A percentile compares a stretch with the other conserved stretches of the same genome.
These are phyloP conservation scores for Fraxinus cuspidata DNA, from an alignment of 257 asterid genomes.

Conservation along the genomic window DNA sequence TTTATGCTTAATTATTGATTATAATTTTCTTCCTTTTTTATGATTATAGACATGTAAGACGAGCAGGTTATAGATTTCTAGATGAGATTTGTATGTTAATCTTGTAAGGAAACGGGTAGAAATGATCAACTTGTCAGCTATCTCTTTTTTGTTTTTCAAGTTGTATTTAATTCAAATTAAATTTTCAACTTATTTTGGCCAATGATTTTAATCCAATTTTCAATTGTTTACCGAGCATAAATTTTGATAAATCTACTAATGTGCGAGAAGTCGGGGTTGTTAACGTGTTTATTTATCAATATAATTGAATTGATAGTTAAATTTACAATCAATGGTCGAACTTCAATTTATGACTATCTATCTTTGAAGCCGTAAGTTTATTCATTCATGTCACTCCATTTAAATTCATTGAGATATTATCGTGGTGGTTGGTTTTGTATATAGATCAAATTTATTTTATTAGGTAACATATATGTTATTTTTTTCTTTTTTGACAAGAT, in stretches of 20 bases:
- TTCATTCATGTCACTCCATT: no score
- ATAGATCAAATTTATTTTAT: no score
- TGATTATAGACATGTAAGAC: neutral
- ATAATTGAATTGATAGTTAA: neutral
- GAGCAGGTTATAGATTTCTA: neutral
- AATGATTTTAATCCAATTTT: neutral
- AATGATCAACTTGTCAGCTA: conserved; percentile 20
- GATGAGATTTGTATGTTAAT: neutral
- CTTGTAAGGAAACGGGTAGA: conserved; percentile 24
- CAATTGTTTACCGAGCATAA: conserved; percentile 2
- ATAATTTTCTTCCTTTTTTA: neutral
- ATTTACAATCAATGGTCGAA: no score
- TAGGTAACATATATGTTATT: no score
- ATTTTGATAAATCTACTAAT: conserved; percentile 20
- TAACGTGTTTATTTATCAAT: neutral
- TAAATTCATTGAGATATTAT: no score
- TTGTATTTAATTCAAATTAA: neutral
- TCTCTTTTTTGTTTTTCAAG: conserved; percentile 15
- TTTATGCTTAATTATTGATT: conserved; percentile 18
- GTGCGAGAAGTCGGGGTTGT: conserved; percentile 9
- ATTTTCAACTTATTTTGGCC: neutral
- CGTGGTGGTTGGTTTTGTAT: no score
- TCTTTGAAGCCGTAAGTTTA: no score
- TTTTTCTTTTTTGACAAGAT: no score
- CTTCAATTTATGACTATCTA: no score